Evolutionary conservation across 2,329 filamentous ascomycete species (phyloP).

Genomic region (Diplodia seriata): DNA sequence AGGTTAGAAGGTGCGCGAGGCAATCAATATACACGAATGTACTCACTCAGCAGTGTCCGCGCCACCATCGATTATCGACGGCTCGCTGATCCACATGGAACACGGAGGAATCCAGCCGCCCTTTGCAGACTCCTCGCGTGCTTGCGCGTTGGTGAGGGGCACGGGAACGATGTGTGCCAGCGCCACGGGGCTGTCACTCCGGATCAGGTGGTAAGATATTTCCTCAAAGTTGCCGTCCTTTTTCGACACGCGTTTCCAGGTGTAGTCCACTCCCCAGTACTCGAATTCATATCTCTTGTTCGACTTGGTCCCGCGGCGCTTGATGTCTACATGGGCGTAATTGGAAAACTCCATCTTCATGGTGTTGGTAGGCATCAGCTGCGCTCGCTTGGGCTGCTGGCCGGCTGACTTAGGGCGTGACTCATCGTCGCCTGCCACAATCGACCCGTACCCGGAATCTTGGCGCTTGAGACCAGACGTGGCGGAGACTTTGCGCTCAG

Average conservation of each 20-base stretch:
- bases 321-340: slow-evolving; percentile 89
- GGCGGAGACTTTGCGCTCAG: slow-evolving; percentile 56
- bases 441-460: slow-evolving; percentile 66
- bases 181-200: slow-evolving; percentile 66
- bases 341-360: slow-evolving; percentile 96
- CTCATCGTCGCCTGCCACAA: slow-evolving; percentile 41
- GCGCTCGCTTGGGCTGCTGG: slow-evolving; percentile 47
- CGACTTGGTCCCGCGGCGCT: slow-evolving; percentile 68
- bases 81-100: slow-evolving; percentile 87
- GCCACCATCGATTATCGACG: slow-evolving; percentile 69
- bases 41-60: slow-evolving; percentile 89
- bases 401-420: slow-evolving; percentile 44
- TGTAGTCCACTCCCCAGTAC: slow-evolving; percentile 88
- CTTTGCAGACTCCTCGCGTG: slow-evolving; percentile 73
- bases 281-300: slow-evolving; percentile 87
- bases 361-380: slow-evolving; percentile 69
- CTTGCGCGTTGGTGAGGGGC: slow-evolving; percentile 72
- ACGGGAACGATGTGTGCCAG: slow-evolving; percentile 88
- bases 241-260: slow-evolving; percentile 78
- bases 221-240: slow-evolving; percentile 68
- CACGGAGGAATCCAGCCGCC: slow-evolving; percentile 92
- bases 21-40: slow-evolving; percentile 22
- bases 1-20: slow-evolving; percentile 29
- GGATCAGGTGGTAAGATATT: slow-evolving; percentile 80
- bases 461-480: slow-evolving; percentile 58